Percentiles rank a stretch among this genome's conserved stretches.
These are phyloP conservation scores for Austroboletus eburneus DNA, from an alignment of 768 basidiomycete species.

Conservation along the genomic window DNA sequence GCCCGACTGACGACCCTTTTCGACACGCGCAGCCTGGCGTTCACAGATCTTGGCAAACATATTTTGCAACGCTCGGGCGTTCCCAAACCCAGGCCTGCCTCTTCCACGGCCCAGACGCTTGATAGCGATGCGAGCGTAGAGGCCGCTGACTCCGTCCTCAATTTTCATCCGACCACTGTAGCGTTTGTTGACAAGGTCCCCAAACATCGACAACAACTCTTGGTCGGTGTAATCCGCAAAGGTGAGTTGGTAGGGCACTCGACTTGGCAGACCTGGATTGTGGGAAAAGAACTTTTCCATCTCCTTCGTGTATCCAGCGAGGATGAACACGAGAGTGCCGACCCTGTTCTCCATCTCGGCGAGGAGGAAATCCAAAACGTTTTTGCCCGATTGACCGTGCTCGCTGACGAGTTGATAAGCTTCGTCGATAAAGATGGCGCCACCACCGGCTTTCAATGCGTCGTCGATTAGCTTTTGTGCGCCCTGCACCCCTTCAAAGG, in stretches of 20 bases:
- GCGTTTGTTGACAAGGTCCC: slow-evolving; percentile 41
- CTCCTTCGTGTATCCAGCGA: slow-evolving; percentile 67
- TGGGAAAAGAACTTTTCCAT: slow-evolving; percentile 81
- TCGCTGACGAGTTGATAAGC: slow-evolving; percentile 62
- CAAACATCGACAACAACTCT: slow-evolving; percentile 54
- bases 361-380: slow-evolving; percentile 66
- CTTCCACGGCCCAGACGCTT: slow-evolving; percentile 61
- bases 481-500: slow-evolving; percentile 53
- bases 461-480: slow-evolving; percentile 50
- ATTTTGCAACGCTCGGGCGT: slow-evolving; percentile 60
- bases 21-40: slow-evolving; percentile 52
- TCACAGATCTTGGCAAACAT: slow-evolving; percentile 44
- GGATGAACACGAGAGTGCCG: slow-evolving; percentile 63
- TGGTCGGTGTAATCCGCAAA: slow-evolving; percentile 61
- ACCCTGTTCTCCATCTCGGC: slow-evolving; percentile 73
- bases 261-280: slow-evolving; percentile 65
- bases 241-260: slow-evolving; percentile 56
- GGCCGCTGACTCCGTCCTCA: slow-evolving; percentile 50
- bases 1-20: slow-evolving; percentile 39
- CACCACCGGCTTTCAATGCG: slow-evolving; percentile 53
- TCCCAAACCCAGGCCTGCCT: slow-evolving; percentile 59
- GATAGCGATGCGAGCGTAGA: slow-evolving; percentile 54
- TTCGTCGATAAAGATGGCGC: slow-evolving; percentile 68
- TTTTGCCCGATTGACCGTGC: slow-evolving; percentile 46
- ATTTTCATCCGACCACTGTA: slow-evolving; percentile 51